Evolutionary conservation across 345 rosid genomes (phyloP).

Genomic region (Linum lewisii): DNA sequence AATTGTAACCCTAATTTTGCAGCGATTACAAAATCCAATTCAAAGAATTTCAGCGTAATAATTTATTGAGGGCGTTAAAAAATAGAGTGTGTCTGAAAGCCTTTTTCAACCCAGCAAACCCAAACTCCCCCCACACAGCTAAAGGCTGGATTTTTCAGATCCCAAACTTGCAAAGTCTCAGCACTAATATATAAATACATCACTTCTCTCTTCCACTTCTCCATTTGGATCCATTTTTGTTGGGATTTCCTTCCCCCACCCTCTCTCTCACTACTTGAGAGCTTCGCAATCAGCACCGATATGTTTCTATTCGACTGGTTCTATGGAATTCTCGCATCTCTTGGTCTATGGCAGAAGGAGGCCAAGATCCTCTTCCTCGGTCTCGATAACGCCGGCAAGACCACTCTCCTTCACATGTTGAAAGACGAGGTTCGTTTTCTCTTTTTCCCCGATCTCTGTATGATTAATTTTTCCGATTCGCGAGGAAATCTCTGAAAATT

Average conservation of each 20-base stretch:
- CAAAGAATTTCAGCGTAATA: too few relatives aligned
- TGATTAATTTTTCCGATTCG: not conserved
- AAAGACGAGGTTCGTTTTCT: constrained; percentile 13
- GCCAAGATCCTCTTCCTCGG: constrained; percentile 28
- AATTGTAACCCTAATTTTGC: too few relatives aligned
- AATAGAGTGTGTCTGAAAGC: too few relatives aligned
- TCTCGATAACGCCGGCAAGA: constrained; percentile 29
- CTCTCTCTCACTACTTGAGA: not conserved
- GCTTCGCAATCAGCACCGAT: not conserved
- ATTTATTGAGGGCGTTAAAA: too few relatives aligned
- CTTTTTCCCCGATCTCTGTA: not conserved
- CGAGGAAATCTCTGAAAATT: not conserved
- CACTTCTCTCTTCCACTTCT: not conserved
- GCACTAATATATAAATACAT: not conserved
- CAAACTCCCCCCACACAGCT: not conserved
- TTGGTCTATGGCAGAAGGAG: constrained; percentile 29
- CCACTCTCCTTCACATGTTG: constrained; percentile 30
- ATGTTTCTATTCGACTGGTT: constrained; percentile 31
- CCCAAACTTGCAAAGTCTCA: not conserved
- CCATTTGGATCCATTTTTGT: not conserved
- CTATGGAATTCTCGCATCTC: constrained; percentile 30
- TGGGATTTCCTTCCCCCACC: not conserved
- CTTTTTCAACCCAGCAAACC: constrained; percentile 2
- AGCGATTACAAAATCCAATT: too few relatives aligned
- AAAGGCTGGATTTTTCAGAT: not conserved